Conservation (phyloP, 495 filamentous ascomycete species). For the Trichoderma erinaceum region DNA sequence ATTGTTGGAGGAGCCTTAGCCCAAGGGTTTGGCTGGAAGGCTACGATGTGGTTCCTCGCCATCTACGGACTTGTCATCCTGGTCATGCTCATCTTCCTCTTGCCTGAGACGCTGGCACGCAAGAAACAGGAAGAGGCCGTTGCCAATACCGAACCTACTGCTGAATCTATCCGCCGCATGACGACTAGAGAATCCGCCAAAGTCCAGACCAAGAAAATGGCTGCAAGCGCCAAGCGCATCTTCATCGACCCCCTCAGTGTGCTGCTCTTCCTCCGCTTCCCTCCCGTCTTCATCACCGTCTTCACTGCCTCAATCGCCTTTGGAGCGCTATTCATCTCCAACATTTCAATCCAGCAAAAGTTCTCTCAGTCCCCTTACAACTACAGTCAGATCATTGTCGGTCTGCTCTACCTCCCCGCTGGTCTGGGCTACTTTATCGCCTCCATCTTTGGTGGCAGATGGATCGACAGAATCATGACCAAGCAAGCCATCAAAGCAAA, state of each 20-base stretch:
- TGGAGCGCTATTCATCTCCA: constrained; percentile 75
- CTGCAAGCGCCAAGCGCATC: constrained; percentile 53
- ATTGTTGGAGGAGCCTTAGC: constrained; percentile 79
- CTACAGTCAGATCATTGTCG: constrained; percentile 66
- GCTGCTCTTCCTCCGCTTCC: constrained; percentile 71
- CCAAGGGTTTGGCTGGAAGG: constrained; percentile 69
- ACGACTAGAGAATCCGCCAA: constrained; percentile 59
- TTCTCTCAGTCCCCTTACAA: constrained; percentile 71
- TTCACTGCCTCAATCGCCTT: constrained; percentile 81
- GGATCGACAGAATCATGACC: constrained; percentile 88
- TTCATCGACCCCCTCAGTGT: constrained; percentile 78
- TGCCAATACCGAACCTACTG: not conserved
- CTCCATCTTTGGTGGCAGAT: constrained; percentile 69
- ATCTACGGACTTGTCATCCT: constrained; percentile 66
- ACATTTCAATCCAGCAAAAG: constrained; percentile 72
- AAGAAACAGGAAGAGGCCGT: constrained; percentile 17
- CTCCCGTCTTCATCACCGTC: constrained; percentile 73
- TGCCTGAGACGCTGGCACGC: constrained; percentile 61
- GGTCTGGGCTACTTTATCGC: constrained; percentile 72
- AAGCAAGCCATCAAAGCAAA: constrained; percentile 67
- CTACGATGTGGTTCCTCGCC: constrained; percentile 80
- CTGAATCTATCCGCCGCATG: constrained; percentile 39
- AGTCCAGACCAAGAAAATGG: constrained; percentile 45
- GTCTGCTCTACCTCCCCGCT: constrained; percentile 75
- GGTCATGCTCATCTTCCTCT: constrained; percentile 55